Percentiles rank a stretch among this genome's conserved stretches.
Conservation (phyloP, 2,329 filamentous ascomycete species). For the Exophiala sp. region DNA sequence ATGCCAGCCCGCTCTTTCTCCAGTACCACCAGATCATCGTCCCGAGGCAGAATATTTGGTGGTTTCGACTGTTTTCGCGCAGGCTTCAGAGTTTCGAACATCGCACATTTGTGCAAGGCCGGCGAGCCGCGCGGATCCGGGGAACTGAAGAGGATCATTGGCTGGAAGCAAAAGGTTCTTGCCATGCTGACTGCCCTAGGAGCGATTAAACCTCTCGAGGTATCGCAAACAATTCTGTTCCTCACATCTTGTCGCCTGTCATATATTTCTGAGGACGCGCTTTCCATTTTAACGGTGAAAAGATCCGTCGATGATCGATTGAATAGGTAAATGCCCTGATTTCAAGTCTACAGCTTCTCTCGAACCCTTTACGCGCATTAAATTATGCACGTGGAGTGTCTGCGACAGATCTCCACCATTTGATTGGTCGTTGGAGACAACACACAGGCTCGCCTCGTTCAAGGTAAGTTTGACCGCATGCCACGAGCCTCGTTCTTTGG, state of each 20-base stretch:
- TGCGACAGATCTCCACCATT: background rate
- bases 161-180: background rate
- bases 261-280: too few relatives aligned
- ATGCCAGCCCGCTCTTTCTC: background rate
- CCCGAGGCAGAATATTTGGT: background rate
- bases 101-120: constrained; percentile 1
- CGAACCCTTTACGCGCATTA: background rate
- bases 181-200: constrained; percentile 6
- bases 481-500: constrained; percentile 12
- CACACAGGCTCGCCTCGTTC: background rate
- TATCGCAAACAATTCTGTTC: background rate
- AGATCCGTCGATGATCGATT: too few relatives aligned
- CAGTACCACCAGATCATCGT: constrained; percentile 5
- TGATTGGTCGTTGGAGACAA: constrained; percentile 7
- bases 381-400: constrained; percentile 8
- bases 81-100: constrained; percentile 1
- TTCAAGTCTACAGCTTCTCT: too few relatives aligned
- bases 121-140: constrained; percentile 6
- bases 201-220: too few relatives aligned
- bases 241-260: too few relatives aligned
- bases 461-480: constrained; percentile 1
- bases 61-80: background rate
- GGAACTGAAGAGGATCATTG: constrained; percentile 2
- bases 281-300: too few relatives aligned
- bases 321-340: too few relatives aligned